phyloP scores from a whole-genome alignment of 2,329 filamentous ascomycete genomes.

The Lasiodiplodia citricola region DNA sequence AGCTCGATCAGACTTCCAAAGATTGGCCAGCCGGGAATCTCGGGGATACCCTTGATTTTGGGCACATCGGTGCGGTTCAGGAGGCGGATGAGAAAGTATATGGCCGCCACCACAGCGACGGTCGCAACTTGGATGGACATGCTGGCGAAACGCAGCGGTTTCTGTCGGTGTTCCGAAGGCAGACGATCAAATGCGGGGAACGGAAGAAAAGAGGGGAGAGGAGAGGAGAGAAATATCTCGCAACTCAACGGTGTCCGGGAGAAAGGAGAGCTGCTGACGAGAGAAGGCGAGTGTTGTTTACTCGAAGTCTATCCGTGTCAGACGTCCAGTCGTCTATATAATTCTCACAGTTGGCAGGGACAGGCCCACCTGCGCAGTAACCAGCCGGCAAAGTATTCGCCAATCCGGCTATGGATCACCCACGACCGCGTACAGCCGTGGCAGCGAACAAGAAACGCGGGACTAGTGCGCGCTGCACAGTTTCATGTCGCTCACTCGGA shows the following conservation, averaged over 20 bases:
- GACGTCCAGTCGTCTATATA: background rate
- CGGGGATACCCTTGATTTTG: conserved; percentile 55
- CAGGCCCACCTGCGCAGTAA: background rate
- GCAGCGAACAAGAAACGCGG: background rate
- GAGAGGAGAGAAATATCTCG: background rate
- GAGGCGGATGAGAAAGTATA: conserved; percentile 48
- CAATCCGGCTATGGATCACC: background rate
- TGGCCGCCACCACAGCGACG: conserved; percentile 47
- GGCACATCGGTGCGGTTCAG: conserved; percentile 55
- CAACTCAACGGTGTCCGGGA: background rate
- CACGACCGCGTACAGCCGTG: conserved; percentile 10
- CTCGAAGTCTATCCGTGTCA: background rate
- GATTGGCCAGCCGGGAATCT: conserved; percentile 54
- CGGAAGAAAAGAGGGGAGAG: background rate
- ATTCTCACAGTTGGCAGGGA: background rate
- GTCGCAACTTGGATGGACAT: conserved; percentile 50
- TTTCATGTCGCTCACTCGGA: background rate
- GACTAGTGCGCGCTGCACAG: conserved; percentile 1
- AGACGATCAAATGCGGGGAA: background rate
- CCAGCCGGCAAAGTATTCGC: background rate
- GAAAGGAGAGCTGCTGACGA: background rate
- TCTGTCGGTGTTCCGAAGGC: background rate
- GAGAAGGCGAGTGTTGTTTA: background rate
- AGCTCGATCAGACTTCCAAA: conserved; percentile 55
- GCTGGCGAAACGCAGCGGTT: conserved; percentile 2